Evolutionary conservation across 73 alveolate genomes (phyloP).

Genomic region (Blepharisma japonicum): DNA sequence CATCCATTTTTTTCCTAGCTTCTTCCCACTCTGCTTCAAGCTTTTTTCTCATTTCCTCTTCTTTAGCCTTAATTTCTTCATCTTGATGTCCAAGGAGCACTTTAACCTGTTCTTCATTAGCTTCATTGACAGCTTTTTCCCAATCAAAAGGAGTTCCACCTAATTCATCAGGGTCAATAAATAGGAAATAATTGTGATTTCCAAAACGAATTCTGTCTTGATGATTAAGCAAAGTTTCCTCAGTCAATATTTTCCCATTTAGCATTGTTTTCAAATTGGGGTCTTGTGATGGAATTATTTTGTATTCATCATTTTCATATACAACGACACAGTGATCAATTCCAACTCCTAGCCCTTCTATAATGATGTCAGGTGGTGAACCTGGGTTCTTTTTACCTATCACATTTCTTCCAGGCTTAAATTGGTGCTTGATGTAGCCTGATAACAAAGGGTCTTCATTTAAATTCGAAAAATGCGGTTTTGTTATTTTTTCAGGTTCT

Average conservation of each 20-base stretch:
- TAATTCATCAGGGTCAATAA: conserved; percentile 37
- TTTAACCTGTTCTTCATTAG: conserved; percentile 49
- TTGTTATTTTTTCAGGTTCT: conserved; percentile 44
- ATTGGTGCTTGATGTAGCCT: conserved; percentile 70
- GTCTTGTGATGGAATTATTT: conserved; percentile 48
- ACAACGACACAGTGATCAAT: conserved; percentile 76
- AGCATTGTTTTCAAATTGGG: conserved; percentile 28
- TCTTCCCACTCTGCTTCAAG: conserved; percentile 31
- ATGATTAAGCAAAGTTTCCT: conserved; percentile 27
- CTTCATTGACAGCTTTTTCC: conserved; percentile 44
- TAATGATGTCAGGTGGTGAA: conserved; percentile 83
- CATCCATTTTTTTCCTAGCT: conserved; percentile 47
- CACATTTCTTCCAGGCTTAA: conserved; percentile 55
- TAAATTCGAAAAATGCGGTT: conserved; percentile 82
- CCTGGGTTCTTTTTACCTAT: conserved; percentile 84
- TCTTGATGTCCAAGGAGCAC: conserved; percentile 43
- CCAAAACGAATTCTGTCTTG: conserved; percentile 61
- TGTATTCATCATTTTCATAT: conserved; percentile 41
- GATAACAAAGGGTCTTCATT: conserved; percentile 93
- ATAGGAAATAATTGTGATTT: conserved; percentile 44
- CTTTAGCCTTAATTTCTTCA: conserved; percentile 31
- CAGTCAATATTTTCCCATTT: conserved; percentile 14
- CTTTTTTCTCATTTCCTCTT: conserved; percentile 47
- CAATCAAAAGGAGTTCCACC: not conserved
- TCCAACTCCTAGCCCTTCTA: conserved; percentile 84